Evolutionary conservation across 2,329 filamentous ascomycete genomes (phyloP).

Genomic region (Cercospora brassicicola): DNA sequence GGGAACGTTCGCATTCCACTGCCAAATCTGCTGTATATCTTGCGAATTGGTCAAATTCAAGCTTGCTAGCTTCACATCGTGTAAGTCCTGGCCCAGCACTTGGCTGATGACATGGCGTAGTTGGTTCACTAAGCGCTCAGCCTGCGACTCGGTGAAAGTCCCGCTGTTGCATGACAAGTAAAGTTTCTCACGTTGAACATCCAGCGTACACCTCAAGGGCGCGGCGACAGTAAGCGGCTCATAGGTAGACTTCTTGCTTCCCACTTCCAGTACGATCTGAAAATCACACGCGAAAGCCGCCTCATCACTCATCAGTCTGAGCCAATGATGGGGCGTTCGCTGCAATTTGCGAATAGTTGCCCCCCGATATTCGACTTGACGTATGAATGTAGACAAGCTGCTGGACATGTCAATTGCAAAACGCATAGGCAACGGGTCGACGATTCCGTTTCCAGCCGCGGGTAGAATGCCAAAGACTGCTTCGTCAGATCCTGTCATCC

Average conservation of each 20-base stretch:
- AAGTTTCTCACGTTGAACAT: background rate
- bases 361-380: background rate
- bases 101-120: background rate
- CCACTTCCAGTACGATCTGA: background rate
- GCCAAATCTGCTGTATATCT: background rate
- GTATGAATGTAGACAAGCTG: background rate
- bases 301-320: background rate
- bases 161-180: background rate
- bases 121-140: background rate
- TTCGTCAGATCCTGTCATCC: background rate
- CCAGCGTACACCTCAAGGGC: background rate
- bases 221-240: background rate
- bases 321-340: background rate
- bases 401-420: background rate
- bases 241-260: background rate
- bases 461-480: background rate
- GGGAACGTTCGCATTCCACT: background rate
- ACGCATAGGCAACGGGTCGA: background rate
- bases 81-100: background rate
- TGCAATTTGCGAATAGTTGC: background rate
- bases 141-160: background rate
- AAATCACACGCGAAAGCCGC: background rate
- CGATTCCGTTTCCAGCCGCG: background rate
- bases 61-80: background rate
- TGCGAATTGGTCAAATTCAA: background rate